Base-by-base conservation (phyloP, 2,329 filamentous ascomycete genomes). In the Scedosporium boydii region DNA sequence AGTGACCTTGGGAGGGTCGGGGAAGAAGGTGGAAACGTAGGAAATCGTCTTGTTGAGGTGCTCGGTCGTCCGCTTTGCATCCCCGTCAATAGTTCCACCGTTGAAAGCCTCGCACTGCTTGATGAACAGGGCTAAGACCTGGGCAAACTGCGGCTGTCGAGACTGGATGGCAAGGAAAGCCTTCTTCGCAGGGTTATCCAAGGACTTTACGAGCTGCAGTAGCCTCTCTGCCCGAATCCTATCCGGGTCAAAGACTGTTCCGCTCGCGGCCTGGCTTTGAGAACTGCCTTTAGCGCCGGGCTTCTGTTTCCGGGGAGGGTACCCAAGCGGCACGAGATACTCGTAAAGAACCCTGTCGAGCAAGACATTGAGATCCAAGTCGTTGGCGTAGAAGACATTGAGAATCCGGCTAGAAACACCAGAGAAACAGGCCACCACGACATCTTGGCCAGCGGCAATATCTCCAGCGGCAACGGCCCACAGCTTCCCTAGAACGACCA, bases 401-500 rank as follows among this genome's bases (percentile, higher is more conserved):
- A 97, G 86, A 55, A 99, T 91, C 65, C 86, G 88, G 1, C 89
- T 89, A 2, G 95, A 93, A 46, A 96, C 91, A 26, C 87, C 87
- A 6, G 87, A 88, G 12, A 99, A 78, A n/a, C 93, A 83, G 9
- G 85, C 78, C 12, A 82, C 83, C 21, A 96, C 88, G 18, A 82
- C 79, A 67, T 96, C 91, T 68, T 93, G 89, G 14, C 90, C 91
- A 60, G 88, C 85, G 26, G 90, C 87, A 68, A 99, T 89, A 69
- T 96, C 93, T 18, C 91, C 90, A 18, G 88, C 86, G 12, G 91
- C 93, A 18, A 96, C 93, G n/a, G 91, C 93, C 95, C 95, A 99
- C 29, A 98, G 87, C 65, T 87, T 90, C 10, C 86, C 90, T 1
- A 98, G 78, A 7, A 96, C 80, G 59, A 87, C 88, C 84, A 96